Conservation (phyloP, 2,329 filamentous ascomycete species). For the Aureobasidium sp. region DNA sequence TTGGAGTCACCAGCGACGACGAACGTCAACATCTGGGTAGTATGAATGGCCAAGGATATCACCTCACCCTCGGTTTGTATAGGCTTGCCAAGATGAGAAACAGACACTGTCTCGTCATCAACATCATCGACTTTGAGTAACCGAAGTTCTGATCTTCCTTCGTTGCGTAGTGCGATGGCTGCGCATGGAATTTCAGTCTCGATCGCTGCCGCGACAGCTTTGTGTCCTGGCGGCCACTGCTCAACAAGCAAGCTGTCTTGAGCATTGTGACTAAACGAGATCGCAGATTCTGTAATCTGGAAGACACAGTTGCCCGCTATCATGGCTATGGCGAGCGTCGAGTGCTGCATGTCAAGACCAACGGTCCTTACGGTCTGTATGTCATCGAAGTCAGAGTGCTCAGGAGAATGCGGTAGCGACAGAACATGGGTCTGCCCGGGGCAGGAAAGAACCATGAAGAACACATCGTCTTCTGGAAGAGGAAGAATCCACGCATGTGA, state of each 20-base stretch:
- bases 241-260: conserved; percentile 14
- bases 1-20: conserved; percentile 28
- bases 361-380: background rate
- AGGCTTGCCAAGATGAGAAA: conserved; percentile 14
- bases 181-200: conserved; percentile 16
- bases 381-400: background rate
- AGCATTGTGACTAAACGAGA: conserved; percentile 23
- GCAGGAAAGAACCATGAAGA: conserved; percentile 32
- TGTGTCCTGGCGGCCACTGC: background rate
- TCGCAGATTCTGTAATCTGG: conserved; percentile 24
- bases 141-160: conserved; percentile 2
- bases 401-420: conserved; percentile 15
- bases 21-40: conserved; percentile 19
- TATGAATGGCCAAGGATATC: conserved; percentile 30
- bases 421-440: conserved; percentile 21
- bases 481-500: conserved; percentile 34
- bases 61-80: conserved; percentile 24
- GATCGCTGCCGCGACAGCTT: conserved; percentile 24
- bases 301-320: conserved; percentile 21
- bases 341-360: conserved; percentile 22
- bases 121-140: background rate
- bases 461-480: conserved; percentile 25
- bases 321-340: conserved; percentile 23
- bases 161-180: conserved; percentile 19
- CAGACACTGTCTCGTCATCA: background rate